Base-by-base conservation (phyloP, 345 rosid species). In the Draba incana region DNA sequence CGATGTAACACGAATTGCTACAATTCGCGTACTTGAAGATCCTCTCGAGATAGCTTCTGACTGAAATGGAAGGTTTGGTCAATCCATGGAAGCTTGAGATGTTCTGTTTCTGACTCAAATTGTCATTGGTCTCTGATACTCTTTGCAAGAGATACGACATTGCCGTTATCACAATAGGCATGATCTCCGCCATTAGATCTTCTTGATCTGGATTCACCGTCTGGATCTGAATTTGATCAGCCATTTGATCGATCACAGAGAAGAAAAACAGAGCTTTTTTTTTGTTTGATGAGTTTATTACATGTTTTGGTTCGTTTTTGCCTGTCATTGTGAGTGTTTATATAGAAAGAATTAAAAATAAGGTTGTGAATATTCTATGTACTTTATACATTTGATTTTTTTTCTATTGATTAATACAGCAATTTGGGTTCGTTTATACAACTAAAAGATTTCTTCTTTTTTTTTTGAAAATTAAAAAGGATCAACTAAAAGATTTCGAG, bases 21-120 rank as follows among this genome's bases (percentile, higher is more conserved):
- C 96, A 89, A 69, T 89, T 81, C 11, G 90, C 89, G 33, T 85
- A 89, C 78, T 81, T 81, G 62, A 85, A 84, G 65, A 89, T 89
- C 83, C 96, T 84, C 49, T 84, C 85, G 1, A 89, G 85, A 47
- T 89, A 89, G 80, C 68, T 83, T 58, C 79, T 81, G 43, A 89
- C 66, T 56, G 96, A 80, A 10, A 89, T 85, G 15, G 77, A 45
- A 4, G 96, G 96, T 66, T 76, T 78, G 1, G 81, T 70, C 14
- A 87, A 64, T 43, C 90, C 90, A 53, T 84, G 79, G 37, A 89
- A 89, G 57, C 74, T 70, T 0, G 92, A 85, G 70, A 77, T 66
- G 53, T 62, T 82, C 77, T 78, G 84, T 3, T 82, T 60, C 62
- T 57, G 66, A 53, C 60, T 63, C 33, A 75, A 54, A 52, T 78